A percentile compares a stretch with the other conserved stretches of the same genome.
Conservation (phyloP, 2,329 filamentous ascomycete species). For the Dendryphion nanum region DNA sequence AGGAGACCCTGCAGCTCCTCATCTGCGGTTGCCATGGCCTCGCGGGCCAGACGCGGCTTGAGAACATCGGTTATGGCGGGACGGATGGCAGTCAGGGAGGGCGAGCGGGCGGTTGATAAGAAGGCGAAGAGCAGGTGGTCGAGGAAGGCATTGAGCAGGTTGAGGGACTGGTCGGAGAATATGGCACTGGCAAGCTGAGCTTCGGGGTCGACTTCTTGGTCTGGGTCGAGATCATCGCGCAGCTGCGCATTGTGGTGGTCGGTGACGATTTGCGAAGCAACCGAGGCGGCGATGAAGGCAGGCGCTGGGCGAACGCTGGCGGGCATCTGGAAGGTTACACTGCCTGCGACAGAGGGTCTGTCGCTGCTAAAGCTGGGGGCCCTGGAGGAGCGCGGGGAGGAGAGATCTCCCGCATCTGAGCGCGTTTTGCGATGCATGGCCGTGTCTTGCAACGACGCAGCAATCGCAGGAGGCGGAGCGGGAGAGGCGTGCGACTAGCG, state of each 20-base stretch:
- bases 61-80: constrained; percentile 83
- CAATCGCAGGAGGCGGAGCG: not conserved
- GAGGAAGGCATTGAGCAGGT: constrained; percentile 84
- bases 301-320: constrained; percentile 70
- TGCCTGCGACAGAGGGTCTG: constrained; percentile 59
- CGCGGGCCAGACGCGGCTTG: constrained; percentile 82
- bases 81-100: constrained; percentile 70
- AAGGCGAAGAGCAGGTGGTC: constrained; percentile 93
- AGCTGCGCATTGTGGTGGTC: constrained; percentile 78
- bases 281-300: constrained; percentile 82
- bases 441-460: constrained; percentile 1
- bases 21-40: constrained; percentile 78
- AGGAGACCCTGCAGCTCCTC: constrained; percentile 87
- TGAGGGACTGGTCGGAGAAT: constrained; percentile 71
- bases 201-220: constrained; percentile 57
- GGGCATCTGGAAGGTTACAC: constrained; percentile 59
- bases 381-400: constrained; percentile 38
- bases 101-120: constrained; percentile 76
- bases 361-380: constrained; percentile 67
- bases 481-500: not conserved
- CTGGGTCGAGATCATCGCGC: constrained; percentile 67
- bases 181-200: constrained; percentile 64
- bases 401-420: constrained; percentile 32
- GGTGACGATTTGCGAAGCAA: constrained; percentile 88
- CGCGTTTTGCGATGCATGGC: constrained; percentile 36